Conservation (phyloP, 2,329 filamentous ascomycete species). For the Botrytis squamosa region DNA sequence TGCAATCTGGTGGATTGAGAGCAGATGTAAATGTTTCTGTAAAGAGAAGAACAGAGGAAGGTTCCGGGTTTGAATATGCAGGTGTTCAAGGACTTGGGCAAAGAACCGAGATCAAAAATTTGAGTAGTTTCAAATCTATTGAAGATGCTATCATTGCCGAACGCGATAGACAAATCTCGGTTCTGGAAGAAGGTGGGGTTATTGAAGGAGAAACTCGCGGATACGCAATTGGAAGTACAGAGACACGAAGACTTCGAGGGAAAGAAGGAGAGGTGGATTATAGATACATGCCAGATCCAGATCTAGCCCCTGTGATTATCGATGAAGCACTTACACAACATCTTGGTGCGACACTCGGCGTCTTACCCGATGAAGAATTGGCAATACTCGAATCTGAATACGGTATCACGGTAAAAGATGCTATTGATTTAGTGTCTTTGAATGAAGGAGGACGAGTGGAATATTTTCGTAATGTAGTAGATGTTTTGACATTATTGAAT, state of each 20-base stretch:
- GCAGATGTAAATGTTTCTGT: slow-evolving; percentile 97
- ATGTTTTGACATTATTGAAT: slow-evolving; percentile 33
- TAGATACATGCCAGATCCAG: slow-evolving; percentile 96
- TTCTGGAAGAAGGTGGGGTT: slow-evolving; percentile 71
- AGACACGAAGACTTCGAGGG: slow-evolving; percentile 77
- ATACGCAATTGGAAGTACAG: slow-evolving; percentile 81
- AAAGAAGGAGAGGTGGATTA: slow-evolving; percentile 99
- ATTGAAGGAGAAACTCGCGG: slow-evolving; percentile 87
- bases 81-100: slow-evolving; percentile 69
- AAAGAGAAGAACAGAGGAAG: slow-evolving; percentile 47
- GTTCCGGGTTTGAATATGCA: slow-evolving; percentile 49
- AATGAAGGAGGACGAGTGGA: slow-evolving; percentile 78
- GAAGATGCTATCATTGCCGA: slow-evolving; percentile 94
- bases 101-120: slow-evolving; percentile 94
- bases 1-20: slow-evolving; percentile 88
- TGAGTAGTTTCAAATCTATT: slow-evolving; percentile 91
- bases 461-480: slow-evolving; percentile 72
- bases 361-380: slow-evolving; percentile 69
- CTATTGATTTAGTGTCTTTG: slow-evolving; percentile 72
- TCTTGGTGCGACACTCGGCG: slow-evolving; percentile 62
- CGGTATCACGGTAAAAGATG: slow-evolving; percentile 76
- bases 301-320: slow-evolving; percentile 78
- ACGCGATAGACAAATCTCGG: slow-evolving; percentile 78
- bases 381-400: slow-evolving; percentile 61
- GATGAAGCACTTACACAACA: slow-evolving; percentile 65